These are phyloP conservation scores for Diplogelasinospora grovesii DNA, from an alignment of 495 filamentous ascomycete species.

Conservation along the genomic window DNA sequence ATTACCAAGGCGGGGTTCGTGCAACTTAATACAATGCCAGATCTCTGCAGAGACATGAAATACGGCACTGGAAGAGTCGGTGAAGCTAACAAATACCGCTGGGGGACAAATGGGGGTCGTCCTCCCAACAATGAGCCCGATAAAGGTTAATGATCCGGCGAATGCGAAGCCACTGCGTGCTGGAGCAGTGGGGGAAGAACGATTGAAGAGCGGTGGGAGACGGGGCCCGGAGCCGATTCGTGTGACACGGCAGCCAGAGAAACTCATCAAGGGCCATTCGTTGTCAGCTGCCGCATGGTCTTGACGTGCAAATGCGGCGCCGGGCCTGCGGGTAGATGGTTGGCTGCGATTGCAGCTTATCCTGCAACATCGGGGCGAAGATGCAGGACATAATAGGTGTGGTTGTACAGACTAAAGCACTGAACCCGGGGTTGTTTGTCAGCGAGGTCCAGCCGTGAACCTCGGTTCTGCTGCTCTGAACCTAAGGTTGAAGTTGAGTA, in stretches of 20 bases:
- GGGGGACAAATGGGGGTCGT: no score
- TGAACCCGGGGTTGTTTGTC: not conserved
- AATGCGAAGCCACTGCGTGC: no score
- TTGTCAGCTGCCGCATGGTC: not conserved
- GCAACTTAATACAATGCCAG: slow-evolving; percentile 2
- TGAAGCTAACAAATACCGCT: slow-evolving; percentile 16
- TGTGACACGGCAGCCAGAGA: not conserved
- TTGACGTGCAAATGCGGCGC: not conserved
- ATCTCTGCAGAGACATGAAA: slow-evolving; percentile 5
- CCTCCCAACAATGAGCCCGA: no score
- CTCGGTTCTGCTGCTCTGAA: no score
- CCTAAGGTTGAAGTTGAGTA: no score
- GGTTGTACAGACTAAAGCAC: no score
- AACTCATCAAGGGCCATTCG: not conserved
- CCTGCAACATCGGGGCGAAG: not conserved
- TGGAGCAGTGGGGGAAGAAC: no score
- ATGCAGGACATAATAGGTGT: not conserved
- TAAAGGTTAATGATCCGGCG: no score
- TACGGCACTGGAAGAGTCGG: no score
- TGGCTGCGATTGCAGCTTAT: not conserved
- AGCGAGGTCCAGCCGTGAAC: not conserved
- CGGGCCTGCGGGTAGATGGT: not conserved
- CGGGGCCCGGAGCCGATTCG: not conserved
- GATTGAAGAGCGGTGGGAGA: no score
- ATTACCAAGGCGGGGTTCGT: slow-evolving; percentile 1